A percentile compares a stretch with the other conserved stretches of the same genome.
phyloP scores from a whole-genome alignment of 768 basidiomycete genomes.

The Paxillus involutus region DNA sequence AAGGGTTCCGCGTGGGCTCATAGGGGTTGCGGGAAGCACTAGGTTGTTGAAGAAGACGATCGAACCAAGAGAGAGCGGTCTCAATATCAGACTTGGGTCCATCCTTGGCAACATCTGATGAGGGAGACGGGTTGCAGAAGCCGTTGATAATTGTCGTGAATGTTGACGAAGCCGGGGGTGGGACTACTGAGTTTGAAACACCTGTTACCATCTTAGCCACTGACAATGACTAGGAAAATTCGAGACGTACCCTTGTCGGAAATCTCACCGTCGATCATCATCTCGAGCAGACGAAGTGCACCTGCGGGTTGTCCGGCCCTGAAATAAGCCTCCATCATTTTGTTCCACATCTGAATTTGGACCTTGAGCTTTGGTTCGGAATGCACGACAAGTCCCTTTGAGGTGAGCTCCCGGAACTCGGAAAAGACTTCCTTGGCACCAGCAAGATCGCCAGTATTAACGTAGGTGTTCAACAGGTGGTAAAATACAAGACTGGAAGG shows the following conservation, averaged over 20 bases:
- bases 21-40: slow-evolving; percentile 35
- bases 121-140: slow-evolving; percentile 52
- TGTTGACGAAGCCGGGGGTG: slow-evolving; percentile 60
- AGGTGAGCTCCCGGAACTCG: slow-evolving; percentile 49
- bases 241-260: slow-evolving; percentile 13
- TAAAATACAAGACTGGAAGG: slow-evolving; percentile 44
- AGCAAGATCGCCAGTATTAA: slow-evolving; percentile 46
- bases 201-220: slow-evolving; percentile 7
- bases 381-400: slow-evolving; percentile 28
- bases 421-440: slow-evolving; percentile 61
- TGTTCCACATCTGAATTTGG: slow-evolving; percentile 62
- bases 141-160: slow-evolving; percentile 64
- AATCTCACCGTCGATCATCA: slow-evolving; percentile 58
- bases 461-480: slow-evolving; percentile 59
- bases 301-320: slow-evolving; percentile 57
- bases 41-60: slow-evolving; percentile 53
- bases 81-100: slow-evolving; percentile 43
- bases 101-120: neutral
- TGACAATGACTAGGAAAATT: neutral
- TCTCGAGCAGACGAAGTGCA: slow-evolving; percentile 64
- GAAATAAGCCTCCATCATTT: slow-evolving; percentile 78
- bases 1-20: slow-evolving; percentile 41
- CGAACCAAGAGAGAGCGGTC: slow-evolving; percentile 72
- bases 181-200: slow-evolving; percentile 38
- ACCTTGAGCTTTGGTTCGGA: slow-evolving; percentile 25